Evolutionary conservation across 192 early-diverging fungal species (phyloP).

Genomic region (Podila clonocystis): DNA sequence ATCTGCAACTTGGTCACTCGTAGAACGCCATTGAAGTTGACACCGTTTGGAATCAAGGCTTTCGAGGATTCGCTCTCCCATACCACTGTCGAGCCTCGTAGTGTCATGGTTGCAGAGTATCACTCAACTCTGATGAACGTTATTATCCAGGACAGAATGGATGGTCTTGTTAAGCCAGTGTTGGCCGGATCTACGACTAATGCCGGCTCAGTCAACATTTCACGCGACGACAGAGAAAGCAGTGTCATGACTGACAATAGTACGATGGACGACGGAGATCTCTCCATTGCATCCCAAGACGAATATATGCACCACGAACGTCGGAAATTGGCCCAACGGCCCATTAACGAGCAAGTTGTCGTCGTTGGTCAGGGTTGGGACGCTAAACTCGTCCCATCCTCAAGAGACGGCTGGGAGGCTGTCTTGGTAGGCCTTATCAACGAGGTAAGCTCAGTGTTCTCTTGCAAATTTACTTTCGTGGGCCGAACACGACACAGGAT

Average conservation of each 20-base stretch:
- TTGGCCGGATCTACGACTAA: neutral
- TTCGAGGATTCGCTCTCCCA: slow-evolving; percentile 75
- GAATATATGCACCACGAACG: slow-evolving; percentile 20
- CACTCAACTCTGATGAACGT: slow-evolving; percentile 60
- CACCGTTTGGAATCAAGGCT: slow-evolving; percentile 80
- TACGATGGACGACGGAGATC: slow-evolving; percentile 26
- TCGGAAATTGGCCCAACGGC: slow-evolving; percentile 15
- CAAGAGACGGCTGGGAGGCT: slow-evolving; percentile 57
- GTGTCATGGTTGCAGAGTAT: slow-evolving; percentile 57
- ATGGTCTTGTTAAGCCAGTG: slow-evolving; percentile 42
- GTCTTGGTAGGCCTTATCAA: slow-evolving; percentile 61
- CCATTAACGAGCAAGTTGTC: slow-evolving; percentile 51
- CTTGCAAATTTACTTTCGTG: neutral
- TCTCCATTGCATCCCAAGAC: slow-evolving; percentile 21
- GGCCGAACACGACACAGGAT: neutral
- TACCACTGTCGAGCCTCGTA: slow-evolving; percentile 26
- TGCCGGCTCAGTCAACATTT: neutral
- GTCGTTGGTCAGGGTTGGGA: slow-evolving; percentile 59
- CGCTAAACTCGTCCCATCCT: slow-evolving; percentile 23
- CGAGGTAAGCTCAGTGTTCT: slow-evolving; percentile 35
- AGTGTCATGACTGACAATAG: slow-evolving; percentile 41
- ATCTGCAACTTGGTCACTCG: too few relatives aligned
- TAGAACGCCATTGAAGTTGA: slow-evolving; percentile 71
- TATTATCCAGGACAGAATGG: slow-evolving; percentile 56
- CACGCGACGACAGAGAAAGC: slow-evolving; percentile 25